A percentile compares a stretch with the other conserved stretches of the same genome.
These are phyloP conservation scores for Agrocybe chaxingu DNA, from an alignment of 768 basidiomycete species.

Conservation along the genomic window DNA sequence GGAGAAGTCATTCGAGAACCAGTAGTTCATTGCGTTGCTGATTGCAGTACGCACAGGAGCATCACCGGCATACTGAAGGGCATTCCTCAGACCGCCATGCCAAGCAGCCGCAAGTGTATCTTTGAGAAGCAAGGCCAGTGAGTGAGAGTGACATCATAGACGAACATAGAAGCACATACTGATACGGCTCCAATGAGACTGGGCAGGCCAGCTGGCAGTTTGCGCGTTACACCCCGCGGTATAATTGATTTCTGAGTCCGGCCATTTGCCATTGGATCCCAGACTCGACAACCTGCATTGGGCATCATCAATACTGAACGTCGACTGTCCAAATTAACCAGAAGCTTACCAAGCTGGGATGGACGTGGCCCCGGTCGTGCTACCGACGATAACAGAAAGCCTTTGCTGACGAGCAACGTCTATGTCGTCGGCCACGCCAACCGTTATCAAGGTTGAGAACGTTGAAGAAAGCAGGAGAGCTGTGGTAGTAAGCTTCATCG, in stretches of 20 bases:
- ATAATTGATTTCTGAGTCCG: slow-evolving; percentile 51
- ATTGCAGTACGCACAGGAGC: slow-evolving; percentile 34
- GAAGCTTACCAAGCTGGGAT: slow-evolving; percentile 30
- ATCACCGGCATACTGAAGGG: slow-evolving; percentile 33
- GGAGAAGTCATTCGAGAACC: slow-evolving; percentile 59
- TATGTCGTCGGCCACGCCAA: slow-evolving; percentile 24
- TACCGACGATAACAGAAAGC: slow-evolving; percentile 35
- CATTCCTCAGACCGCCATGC: slow-evolving; percentile 43
- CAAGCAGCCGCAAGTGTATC: slow-evolving; percentile 48
- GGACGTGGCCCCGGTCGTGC: slow-evolving; percentile 34
- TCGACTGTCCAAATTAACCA: too few species aligned
- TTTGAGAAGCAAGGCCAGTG: slow-evolving; percentile 13
- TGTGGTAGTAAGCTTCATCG: slow-evolving; percentile 1
- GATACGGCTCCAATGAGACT: slow-evolving; percentile 52
- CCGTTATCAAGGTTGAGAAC: background rate
- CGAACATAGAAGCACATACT: slow-evolving; percentile 27
- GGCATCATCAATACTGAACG: background rate
- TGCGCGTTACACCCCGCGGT: slow-evolving; percentile 56
- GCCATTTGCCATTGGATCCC: slow-evolving; percentile 48
- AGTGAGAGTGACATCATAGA: background rate
- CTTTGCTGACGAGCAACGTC: slow-evolving; percentile 32
- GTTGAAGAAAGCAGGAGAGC: background rate
- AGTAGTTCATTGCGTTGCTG: slow-evolving; percentile 49
- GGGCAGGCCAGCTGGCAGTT: slow-evolving; percentile 66
- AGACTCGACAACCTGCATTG: slow-evolving; percentile 42